phyloP scores from a whole-genome alignment of 2,329 filamentous ascomycete genomes.

The Talaromyces funiculosus region DNA sequence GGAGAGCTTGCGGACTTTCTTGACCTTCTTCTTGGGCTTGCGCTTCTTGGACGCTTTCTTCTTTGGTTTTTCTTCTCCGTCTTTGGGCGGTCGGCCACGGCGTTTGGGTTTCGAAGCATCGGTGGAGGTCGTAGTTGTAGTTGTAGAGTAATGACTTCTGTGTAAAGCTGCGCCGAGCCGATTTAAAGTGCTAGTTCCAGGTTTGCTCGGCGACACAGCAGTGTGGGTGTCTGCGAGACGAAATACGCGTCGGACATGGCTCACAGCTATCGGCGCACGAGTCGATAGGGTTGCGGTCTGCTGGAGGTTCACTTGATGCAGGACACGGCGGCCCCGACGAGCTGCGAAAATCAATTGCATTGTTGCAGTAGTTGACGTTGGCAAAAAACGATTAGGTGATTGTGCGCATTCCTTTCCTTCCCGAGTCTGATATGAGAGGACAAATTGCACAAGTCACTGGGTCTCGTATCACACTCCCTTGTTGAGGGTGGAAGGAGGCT shows the following conservation, averaged over 20 bases:
- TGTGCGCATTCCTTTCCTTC: background rate
- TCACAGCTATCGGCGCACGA: conserved; percentile 23
- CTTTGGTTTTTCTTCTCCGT: conserved; percentile 23
- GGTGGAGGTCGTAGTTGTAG: conserved; percentile 16
- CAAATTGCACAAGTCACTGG: background rate
- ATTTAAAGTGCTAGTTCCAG: conserved; percentile 13
- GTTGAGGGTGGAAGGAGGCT: conserved; percentile 9
- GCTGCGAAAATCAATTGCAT: conserved; percentile 30
- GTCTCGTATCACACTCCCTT: conserved; percentile 5
- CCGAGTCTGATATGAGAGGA: background rate
- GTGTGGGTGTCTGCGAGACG: conserved; percentile 18
- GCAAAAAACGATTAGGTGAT: no score
- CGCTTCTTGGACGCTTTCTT: conserved; percentile 14
- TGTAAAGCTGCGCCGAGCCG: background rate
- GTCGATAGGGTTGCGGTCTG: conserved; percentile 22
- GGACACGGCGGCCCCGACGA: conserved; percentile 26
- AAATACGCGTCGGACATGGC: conserved; percentile 24
- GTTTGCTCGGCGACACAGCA: conserved; percentile 11
- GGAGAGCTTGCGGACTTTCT: conserved; percentile 20
- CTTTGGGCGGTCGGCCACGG: conserved; percentile 19
- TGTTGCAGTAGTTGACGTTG: background rate
- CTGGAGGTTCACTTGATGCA: conserved; percentile 26
- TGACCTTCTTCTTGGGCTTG: conserved; percentile 24
- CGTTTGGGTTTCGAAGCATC: conserved; percentile 27
- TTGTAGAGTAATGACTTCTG: conserved; percentile 28